Evolutionary conservation across 1,139 yeast species (phyloP), one percentile per base, ranked within the genome.

Genomic region (Geotrichum klebahnii): DNA sequence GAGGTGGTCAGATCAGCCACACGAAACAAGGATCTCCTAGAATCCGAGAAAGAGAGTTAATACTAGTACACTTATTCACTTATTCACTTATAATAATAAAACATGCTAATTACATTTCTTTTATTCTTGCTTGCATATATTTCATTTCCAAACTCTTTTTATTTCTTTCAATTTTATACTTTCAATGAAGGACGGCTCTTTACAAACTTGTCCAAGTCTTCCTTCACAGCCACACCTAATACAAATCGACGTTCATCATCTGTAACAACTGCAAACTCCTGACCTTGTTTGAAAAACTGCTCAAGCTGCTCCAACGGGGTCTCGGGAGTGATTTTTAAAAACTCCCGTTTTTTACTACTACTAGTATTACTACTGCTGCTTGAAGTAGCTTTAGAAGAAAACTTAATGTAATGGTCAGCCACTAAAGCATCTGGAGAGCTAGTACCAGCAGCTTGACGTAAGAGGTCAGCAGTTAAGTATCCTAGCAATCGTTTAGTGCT

Each of bases 1-100:
- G 89, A 82, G 62, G 77, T 85, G 55, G 95, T 85, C 2, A n/a
- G n/a, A n/a, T 75, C 73, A 52, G 82, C 92, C 1, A 94, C 90
- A 0, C 70, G 78, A 29, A 73, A 78, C 51, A 81, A 80, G 62
- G 86, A 84, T 10, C 41, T 61, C 33, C 44, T 53, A 19, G 52
- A 24, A 12, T 3, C 5, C n/a, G 24, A 28, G 10, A 23, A 33
- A 6, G 24, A 23, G 20, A 29, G 28, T 23, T 26, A 8, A n/a
- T n/a, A 36, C 10, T 19, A 14, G 6, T 9, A 38, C 10, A 19
- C 29, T 14, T n/a, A 48, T 12, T 50, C 14, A 17, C 31, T 16
- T 12, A 24, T 10, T 28, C 24, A 46, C 9, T 28, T 28, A n/a
- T n/a, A 28, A n/a, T n/a, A n/a, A n/a, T n/a, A n/a, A n/a, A n/a